A percentile compares a stretch with the other conserved stretches of the same genome.
These are phyloP conservation scores for Kodamaea arcana DNA, from an alignment of 1,139 yeast genomes.

Conservation along the genomic window DNA sequence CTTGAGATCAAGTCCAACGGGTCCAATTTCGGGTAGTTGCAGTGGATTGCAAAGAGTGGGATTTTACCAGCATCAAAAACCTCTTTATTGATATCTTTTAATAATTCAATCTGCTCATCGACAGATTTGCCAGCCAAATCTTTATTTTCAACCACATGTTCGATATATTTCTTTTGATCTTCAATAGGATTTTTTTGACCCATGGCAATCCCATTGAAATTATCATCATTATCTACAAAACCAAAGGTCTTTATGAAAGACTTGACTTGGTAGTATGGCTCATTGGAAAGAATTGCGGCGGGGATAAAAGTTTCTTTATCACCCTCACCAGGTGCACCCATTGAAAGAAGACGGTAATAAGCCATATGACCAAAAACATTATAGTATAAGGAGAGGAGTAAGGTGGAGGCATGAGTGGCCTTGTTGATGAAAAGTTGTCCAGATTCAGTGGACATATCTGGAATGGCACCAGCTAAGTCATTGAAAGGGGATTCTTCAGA, in stretches of 20 bases:
- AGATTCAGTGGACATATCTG: conserved; percentile 60
- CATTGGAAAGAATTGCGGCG: conserved; percentile 48
- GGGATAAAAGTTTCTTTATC: conserved; percentile 64
- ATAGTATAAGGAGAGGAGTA: conserved; percentile 51
- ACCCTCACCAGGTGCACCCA: conserved; percentile 64
- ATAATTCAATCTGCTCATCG: conserved; percentile 20
- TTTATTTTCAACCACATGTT: conserved; percentile 9
- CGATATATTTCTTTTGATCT: conserved; percentile 23
- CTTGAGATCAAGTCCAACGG: conserved; percentile 25
- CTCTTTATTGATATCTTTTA: conserved; percentile 17
- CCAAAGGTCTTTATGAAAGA: conserved; percentile 33
- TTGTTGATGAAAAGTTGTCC: conserved; percentile 58
- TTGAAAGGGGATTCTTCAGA: conserved; percentile 30
- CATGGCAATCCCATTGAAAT: conserved; percentile 39
- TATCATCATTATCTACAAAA: conserved; percentile 20
- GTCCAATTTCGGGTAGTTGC: conserved; percentile 38
- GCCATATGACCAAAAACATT: conserved; percentile 56
- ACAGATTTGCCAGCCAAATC: conserved; percentile 7
- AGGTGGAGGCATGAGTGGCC: conserved; percentile 47
- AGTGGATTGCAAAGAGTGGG: conserved; percentile 32
- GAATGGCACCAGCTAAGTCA: conserved; percentile 54
- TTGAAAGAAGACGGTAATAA: conserved; percentile 53
- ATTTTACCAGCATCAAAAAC: conserved; percentile 15
- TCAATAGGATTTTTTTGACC: conserved; percentile 34
- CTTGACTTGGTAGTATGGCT: conserved; percentile 50